Conservation (phyloP, 2,329 filamentous ascomycete genomes). For the Monilinia aucupariae region DNA sequence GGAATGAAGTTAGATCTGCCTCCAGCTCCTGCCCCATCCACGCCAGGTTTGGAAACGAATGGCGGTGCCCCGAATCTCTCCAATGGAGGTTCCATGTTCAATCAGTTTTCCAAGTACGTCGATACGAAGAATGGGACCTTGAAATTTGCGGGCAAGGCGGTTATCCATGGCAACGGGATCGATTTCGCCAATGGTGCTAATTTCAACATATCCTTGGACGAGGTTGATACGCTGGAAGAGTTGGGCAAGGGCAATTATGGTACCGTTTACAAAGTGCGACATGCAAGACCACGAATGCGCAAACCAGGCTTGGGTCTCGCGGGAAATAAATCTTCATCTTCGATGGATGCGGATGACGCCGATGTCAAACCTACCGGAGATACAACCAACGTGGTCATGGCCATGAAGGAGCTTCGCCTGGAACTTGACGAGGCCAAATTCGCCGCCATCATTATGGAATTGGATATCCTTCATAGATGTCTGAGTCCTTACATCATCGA, state of each 20-base stretch:
- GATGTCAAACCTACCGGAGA: constrained; percentile 32
- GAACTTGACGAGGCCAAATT: constrained; percentile 97
- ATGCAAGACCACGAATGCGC: constrained; percentile 60
- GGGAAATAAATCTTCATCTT: constrained; percentile 37
- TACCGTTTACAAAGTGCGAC: constrained; percentile 93
- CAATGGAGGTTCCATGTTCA: constrained; percentile 46
- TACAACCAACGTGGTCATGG: constrained; percentile 76
- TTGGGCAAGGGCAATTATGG: constrained; percentile 97
- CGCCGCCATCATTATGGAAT: constrained; percentile 92
- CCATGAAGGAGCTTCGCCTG: constrained; percentile 97
- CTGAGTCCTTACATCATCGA: constrained; percentile 95
- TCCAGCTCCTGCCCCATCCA: constrained; percentile 18
- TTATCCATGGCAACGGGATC: constrained; percentile 82
- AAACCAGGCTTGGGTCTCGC: constrained; percentile 56
- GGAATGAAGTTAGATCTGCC: constrained; percentile 51
- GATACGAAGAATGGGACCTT: constrained; percentile 80
- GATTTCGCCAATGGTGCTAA: constrained; percentile 85
- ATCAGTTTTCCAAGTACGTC: constrained; percentile 74
- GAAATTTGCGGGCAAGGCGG: constrained; percentile 87
- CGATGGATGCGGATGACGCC: constrained; percentile 35
- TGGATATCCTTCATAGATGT: constrained; percentile 93
- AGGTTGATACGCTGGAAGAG: constrained; percentile 89
- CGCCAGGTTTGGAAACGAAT: constrained; percentile 23
- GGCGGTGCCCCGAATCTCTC: too few relatives aligned
- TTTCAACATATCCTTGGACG: constrained; percentile 91